These are phyloP conservation scores for Exophiala bonariae DNA, from an alignment of 2,329 filamentous ascomycete species.

Conservation along the genomic window DNA sequence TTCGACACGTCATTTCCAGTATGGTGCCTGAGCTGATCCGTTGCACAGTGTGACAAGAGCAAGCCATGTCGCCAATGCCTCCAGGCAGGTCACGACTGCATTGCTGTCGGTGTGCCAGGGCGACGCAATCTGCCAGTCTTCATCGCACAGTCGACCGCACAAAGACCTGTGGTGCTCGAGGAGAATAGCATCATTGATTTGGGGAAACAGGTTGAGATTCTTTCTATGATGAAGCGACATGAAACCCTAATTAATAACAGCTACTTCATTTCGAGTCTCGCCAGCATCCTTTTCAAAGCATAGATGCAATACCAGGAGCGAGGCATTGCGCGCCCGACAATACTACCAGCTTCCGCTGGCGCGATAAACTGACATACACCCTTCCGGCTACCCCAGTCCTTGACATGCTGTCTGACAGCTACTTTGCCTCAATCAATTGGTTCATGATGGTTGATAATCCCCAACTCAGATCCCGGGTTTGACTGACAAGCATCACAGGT, in stretches of 20 bases:
- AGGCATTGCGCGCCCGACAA: not conserved
- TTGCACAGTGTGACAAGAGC: not conserved
- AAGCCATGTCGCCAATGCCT: constrained; percentile 9
- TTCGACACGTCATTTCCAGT: constrained; percentile 7
- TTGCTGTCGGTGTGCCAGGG: not conserved
- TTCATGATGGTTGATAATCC: constrained; percentile 1
- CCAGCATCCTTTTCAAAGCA: not conserved
- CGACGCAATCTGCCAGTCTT: not conserved
- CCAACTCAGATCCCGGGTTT: not conserved
- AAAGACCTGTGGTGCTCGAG: constrained; percentile 5
- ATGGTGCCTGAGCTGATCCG: constrained; percentile 1
- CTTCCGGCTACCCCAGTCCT: not conserved
- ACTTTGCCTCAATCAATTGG: constrained; percentile 8
- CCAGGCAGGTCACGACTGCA: constrained; percentile 6
- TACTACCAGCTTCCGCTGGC: constrained; percentile 6
- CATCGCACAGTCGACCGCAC: not conserved
- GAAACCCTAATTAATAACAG: not conserved
- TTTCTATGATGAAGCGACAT: not conserved
- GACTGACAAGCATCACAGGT: not conserved
- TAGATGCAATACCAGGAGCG: constrained; percentile 5
- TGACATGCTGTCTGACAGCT: constrained; percentile 3
- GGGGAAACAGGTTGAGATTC: not conserved
- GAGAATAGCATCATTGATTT: constrained; percentile 6
- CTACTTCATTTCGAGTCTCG: not conserved
- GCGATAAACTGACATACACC: constrained; percentile 2